Percentiles rank a stretch among this genome's conserved stretches.
phyloP scores from a whole-genome alignment of 768 basidiomycete species.

The Xerocomellus amylosporus region DNA sequence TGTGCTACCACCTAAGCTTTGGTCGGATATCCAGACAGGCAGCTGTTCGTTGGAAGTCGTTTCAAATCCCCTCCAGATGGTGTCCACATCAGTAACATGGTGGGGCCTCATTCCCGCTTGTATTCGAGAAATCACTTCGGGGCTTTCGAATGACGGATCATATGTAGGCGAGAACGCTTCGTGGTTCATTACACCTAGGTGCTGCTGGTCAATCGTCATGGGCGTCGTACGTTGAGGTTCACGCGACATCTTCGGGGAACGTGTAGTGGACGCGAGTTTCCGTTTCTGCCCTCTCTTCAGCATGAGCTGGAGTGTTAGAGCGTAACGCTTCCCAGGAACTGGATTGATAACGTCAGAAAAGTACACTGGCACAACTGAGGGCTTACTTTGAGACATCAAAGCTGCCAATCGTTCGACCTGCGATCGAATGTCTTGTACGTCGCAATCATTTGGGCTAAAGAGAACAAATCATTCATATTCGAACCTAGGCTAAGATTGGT shows the following conservation, averaged over 20 bases:
- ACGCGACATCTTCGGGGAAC: slow-evolving; percentile 58
- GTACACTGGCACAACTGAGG: not conserved
- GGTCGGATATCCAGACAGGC: slow-evolving; percentile 85
- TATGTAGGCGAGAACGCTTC: slow-evolving; percentile 61
- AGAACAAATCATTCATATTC: not conserved
- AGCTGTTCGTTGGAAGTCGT: slow-evolving; percentile 69
- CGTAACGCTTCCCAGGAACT: slow-evolving; percentile 95
- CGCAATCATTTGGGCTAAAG: slow-evolving; percentile 78
- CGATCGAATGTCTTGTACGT: slow-evolving; percentile 66
- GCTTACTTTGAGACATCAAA: slow-evolving; percentile 76
- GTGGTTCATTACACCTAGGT: slow-evolving; percentile 35
- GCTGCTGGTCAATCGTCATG: slow-evolving; percentile 47
- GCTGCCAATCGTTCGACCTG: slow-evolving; percentile 77
- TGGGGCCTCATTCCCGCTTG: slow-evolving; percentile 29
- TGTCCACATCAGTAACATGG: slow-evolving; percentile 45
- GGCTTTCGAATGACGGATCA: slow-evolving; percentile 40
- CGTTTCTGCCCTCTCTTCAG: slow-evolving; percentile 72
- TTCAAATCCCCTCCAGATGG: slow-evolving; percentile 76
- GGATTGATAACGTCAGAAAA: slow-evolving; percentile 10
- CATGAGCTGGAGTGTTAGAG: slow-evolving; percentile 86
- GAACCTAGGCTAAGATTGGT: not conserved
- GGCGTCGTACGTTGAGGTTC: slow-evolving; percentile 50
- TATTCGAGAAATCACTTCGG: slow-evolving; percentile 32
- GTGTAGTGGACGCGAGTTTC: slow-evolving; percentile 50
- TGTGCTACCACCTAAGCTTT: slow-evolving; percentile 70